Conservation (phyloP, 257 asterid genomes). For the Solanum lycopersicoides region DNA sequence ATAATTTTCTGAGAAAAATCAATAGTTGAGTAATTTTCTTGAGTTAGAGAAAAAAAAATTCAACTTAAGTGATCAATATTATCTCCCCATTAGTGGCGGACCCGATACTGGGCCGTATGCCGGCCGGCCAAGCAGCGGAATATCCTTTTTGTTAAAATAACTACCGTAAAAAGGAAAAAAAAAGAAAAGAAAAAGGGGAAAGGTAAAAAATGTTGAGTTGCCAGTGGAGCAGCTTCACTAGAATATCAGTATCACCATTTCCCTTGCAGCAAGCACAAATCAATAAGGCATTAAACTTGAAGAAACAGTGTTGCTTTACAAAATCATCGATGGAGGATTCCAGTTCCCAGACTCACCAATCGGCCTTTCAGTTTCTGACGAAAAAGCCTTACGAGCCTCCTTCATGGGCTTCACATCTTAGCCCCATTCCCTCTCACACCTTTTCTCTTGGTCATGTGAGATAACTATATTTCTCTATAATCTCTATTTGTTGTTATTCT, state of each 20-base stretch:
- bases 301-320: background rate
- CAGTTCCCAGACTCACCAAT: background rate
- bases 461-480: background rate
- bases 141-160: background rate
- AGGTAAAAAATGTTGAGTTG: background rate
- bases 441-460: constrained; percentile 79
- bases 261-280: background rate
- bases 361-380: constrained; percentile 23
- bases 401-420: constrained; percentile 73
- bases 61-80: no score
- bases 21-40: no score
- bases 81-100: background rate
- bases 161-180: no score
- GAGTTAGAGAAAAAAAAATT: no score
- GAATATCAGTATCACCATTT: background rate
- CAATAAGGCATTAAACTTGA: background rate
- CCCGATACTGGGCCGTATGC: background rate
- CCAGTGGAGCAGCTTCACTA: background rate
- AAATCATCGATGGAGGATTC: background rate
- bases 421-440: constrained; percentile 58
- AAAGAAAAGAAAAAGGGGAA: background rate
- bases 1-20: no score
- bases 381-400: constrained; percentile 71
- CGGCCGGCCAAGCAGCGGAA: background rate
- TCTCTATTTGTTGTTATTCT: background rate